Evolutionary conservation across 1,139 yeast species (phyloP).

Genomic region (Candida tropicalis): DNA sequence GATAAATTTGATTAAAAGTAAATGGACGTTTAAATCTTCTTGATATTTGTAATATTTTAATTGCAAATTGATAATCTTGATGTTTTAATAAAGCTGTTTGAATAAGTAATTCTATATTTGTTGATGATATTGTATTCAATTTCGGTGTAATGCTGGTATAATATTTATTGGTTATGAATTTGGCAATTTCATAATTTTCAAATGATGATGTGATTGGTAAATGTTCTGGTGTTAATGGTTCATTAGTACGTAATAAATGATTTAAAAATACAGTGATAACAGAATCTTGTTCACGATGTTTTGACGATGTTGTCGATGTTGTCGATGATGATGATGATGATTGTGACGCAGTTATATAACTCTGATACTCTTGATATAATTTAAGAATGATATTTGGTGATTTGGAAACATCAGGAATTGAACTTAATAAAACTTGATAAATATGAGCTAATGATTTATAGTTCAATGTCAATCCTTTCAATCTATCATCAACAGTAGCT

Average conservation of each 20-base stretch:
- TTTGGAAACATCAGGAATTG: slow-evolving; percentile 17
- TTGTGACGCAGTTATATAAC: neutral
- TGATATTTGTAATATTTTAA: slow-evolving; percentile 29
- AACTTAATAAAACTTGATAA: slow-evolving; percentile 28
- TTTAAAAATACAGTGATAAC: slow-evolving; percentile 20
- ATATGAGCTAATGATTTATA: slow-evolving; percentile 28
- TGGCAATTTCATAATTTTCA: slow-evolving; percentile 33
- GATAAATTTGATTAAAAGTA: slow-evolving; percentile 44
- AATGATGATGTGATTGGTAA: slow-evolving; percentile 9
- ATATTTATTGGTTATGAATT: slow-evolving; percentile 30
- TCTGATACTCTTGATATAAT: slow-evolving; percentile 25
- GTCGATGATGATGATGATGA: no score
- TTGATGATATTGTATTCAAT: slow-evolving; percentile 20
- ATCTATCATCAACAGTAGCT: slow-evolving; percentile 35
- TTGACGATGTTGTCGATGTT: neutral
- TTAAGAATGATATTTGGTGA: slow-evolving; percentile 22
- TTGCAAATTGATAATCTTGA: slow-evolving; percentile 39
- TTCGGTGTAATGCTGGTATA: slow-evolving; percentile 17
- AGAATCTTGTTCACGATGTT: neutral
- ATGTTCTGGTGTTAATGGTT: neutral
- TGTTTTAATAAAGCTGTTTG: slow-evolving; percentile 31
- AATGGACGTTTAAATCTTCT: slow-evolving; percentile 32
- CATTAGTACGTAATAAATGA: slow-evolving; percentile 20
- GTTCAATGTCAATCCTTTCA: slow-evolving; percentile 29
- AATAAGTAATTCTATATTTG: slow-evolving; percentile 33